These are phyloP conservation scores for Trichophyton mentagrophytes DNA, from an alignment of 2,329 filamentous ascomycete species.

Conservation along the genomic window DNA sequence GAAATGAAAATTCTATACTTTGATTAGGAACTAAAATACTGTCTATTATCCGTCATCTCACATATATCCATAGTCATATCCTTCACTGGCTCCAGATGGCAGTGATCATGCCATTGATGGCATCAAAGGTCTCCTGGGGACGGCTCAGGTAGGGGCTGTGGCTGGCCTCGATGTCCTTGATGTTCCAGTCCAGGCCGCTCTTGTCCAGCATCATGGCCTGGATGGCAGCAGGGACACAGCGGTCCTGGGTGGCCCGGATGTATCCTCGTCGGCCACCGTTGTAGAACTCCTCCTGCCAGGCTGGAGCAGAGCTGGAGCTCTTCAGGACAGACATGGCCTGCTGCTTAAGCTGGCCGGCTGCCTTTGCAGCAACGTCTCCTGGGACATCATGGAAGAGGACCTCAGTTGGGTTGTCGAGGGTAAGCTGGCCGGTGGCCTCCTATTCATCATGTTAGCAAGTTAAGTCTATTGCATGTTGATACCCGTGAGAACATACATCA, in stretches of 20 bases:
- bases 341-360: neutral
- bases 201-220: conserved; percentile 6
- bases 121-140: conserved; percentile 7
- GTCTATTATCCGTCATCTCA: neutral
- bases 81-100: neutral
- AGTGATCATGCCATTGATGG: neutral
- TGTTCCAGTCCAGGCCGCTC: conserved; percentile 5
- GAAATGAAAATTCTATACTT: neutral
- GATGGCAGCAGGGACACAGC: neutral
- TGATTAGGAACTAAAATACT: neutral
- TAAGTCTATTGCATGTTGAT: neutral
- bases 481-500: neutral
- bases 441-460: neutral
- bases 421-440: conserved; percentile 6
- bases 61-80: neutral
- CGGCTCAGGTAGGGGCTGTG: conserved; percentile 10
- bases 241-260: conserved; percentile 4
- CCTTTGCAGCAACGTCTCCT: conserved; percentile 1
- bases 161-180: conserved; percentile 4
- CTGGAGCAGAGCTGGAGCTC: neutral
- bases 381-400: conserved; percentile 8
- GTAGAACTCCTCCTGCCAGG: conserved; percentile 8
- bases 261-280: conserved; percentile 7
- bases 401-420: conserved; percentile 1
- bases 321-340: neutral